Evolutionary conservation across 768 basidiomycete species (phyloP).

Genomic region (Suillus variegatus): DNA sequence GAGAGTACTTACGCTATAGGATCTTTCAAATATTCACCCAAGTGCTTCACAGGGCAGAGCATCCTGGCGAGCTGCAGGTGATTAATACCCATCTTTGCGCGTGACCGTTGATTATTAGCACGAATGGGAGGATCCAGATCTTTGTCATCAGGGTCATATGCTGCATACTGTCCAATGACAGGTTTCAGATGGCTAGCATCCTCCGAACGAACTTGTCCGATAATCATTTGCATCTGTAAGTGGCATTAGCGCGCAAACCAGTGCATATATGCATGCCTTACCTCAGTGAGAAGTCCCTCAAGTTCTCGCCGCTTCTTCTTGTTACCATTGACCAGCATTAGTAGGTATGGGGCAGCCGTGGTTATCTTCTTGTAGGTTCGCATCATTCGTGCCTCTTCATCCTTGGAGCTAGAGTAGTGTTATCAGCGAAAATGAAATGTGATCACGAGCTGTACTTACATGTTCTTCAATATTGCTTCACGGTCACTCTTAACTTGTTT

Average conservation of each 20-base stretch:
- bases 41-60: slow-evolving; percentile 7
- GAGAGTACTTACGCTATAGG: background rate
- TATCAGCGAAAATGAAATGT: background rate
- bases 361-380: background rate
- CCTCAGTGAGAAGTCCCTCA: background rate
- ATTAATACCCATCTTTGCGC: slow-evolving; percentile 4
- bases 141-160: background rate
- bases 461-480: background rate
- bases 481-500: background rate
- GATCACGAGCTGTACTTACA: background rate
- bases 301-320: background rate
- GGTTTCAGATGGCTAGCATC: slow-evolving; percentile 4
- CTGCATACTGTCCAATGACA: background rate
- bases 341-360: background rate
- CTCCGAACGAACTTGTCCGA: background rate
- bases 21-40: background rate
- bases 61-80: slow-evolving; percentile 6
- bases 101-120: background rate
- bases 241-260: background rate
- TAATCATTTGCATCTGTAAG: slow-evolving; percentile 4
- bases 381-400: background rate
- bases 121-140: background rate
- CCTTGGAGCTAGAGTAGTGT: background rate
- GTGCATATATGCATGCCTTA: background rate
- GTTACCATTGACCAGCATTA: background rate